Percentiles rank a stretch among this genome's conserved stretches.
Conservation (phyloP, 192 early-diverging fungal species). For the Mortierella antarctica region DNA sequence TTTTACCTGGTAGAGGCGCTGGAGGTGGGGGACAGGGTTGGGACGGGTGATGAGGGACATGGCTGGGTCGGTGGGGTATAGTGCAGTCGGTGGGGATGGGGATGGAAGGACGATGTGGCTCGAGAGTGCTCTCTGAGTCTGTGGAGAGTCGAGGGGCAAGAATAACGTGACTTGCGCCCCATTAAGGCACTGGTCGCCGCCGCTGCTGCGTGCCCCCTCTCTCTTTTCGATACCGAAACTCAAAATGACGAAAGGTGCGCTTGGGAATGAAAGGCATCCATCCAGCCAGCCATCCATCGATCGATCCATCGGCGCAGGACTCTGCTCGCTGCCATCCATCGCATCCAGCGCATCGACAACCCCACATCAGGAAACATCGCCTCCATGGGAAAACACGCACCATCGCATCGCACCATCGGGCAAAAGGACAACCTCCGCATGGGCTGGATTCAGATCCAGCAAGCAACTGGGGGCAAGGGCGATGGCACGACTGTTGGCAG, state of each 20-base stretch:
- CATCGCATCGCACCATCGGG: no score
- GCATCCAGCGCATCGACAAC: no score
- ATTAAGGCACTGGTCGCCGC: background rate
- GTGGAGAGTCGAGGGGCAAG: no score
- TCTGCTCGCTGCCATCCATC: background rate
- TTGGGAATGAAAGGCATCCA: slow-evolving; percentile 3
- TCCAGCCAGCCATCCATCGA: slow-evolving; percentile 7
- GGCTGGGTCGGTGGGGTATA: background rate
- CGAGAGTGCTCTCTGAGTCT: no score
- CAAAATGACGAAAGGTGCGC: slow-evolving; percentile 47
- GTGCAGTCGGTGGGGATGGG: background rate
- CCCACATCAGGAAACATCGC: no score
- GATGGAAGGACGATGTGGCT: no score
- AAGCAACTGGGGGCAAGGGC: no score
- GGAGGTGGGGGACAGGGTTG: slow-evolving; percentile 51
- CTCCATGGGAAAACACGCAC: no score
- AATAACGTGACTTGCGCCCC: no score
- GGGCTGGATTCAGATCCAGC: no score
- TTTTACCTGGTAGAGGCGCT: slow-evolving; percentile 52
- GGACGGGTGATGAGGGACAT: slow-evolving; percentile 53
- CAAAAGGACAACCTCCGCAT: no score
- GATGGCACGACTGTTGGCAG: no score
- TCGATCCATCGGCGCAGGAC: background rate
- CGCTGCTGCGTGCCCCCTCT: background rate
- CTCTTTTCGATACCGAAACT: slow-evolving; percentile 46